A percentile compares a stretch with the other conserved stretches of the same genome.
These are phyloP conservation scores for Lasiosphaeria hispida DNA, from an alignment of 495 filamentous ascomycete species.

Conservation along the genomic window DNA sequence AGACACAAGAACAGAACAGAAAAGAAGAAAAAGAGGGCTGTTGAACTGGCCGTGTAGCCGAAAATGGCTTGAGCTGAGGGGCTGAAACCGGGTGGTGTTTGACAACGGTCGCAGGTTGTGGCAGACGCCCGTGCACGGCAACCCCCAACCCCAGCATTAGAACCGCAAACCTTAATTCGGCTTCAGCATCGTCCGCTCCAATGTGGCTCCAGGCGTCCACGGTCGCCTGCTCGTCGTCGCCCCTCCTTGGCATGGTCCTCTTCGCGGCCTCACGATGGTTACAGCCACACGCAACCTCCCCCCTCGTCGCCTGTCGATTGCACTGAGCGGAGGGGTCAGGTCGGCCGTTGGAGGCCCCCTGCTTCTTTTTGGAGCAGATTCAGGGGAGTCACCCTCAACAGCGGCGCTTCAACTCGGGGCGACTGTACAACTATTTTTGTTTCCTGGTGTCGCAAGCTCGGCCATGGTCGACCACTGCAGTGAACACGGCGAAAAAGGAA, in stretches of 20 bases:
- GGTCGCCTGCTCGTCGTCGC: not conserved
- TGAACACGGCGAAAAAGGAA: too few species aligned
- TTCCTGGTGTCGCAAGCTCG: too few species aligned
- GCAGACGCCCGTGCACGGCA: slow-evolving; percentile 18
- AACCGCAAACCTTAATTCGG: slow-evolving; percentile 33
- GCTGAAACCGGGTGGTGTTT: slow-evolving; percentile 32
- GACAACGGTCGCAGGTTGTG: slow-evolving; percentile 29
- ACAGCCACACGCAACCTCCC: not conserved
- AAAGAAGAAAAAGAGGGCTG: too few species aligned
- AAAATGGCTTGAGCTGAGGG: slow-evolving; percentile 7
- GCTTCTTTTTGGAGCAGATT: too few species aligned
- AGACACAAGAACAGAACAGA: too few species aligned
- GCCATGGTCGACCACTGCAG: too few species aligned
- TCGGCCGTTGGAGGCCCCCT: too few species aligned
- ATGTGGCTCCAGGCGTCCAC: not conserved
- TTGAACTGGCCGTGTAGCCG: not conserved
- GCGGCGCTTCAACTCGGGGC: too few species aligned
- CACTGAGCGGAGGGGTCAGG: not conserved
- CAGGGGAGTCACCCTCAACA: too few species aligned
- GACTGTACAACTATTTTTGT: too few species aligned
- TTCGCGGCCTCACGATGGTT: slow-evolving; percentile 10
- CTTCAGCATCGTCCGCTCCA: slow-evolving; percentile 25
- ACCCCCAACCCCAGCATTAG: slow-evolving; percentile 11
- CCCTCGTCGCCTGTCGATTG: slow-evolving; percentile 1
- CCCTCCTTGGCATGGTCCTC: not conserved